A percentile compares a stretch with the other conserved stretches of the same genome.
These are phyloP conservation scores for Aspergillus terreus DNA, from an alignment of 2,329 filamentous ascomycete species.

Conservation along the genomic window DNA sequence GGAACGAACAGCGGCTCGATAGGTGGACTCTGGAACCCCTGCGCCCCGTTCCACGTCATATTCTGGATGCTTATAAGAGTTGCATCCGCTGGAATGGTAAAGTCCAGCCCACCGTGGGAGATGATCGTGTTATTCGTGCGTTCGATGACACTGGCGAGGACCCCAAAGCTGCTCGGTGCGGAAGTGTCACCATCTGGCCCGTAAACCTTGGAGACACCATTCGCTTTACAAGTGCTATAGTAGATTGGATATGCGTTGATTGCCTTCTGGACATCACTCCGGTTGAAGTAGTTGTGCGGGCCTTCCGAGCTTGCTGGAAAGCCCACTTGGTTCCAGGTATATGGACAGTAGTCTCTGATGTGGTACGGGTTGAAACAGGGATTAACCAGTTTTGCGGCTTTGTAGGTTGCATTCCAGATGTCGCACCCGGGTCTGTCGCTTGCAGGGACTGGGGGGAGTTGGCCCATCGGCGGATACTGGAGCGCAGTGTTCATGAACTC, in stretches of 20 bases:
- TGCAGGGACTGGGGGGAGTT: slow-evolving; percentile 52
- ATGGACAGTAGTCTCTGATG: slow-evolving; percentile 67
- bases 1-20: slow-evolving; percentile 66
- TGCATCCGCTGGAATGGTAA: slow-evolving; percentile 64
- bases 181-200: slow-evolving; percentile 48
- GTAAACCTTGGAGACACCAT: slow-evolving; percentile 30
- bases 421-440: slow-evolving; percentile 49
- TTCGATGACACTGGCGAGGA: slow-evolving; percentile 68
- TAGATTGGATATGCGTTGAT: slow-evolving; percentile 54
- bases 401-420: slow-evolving; percentile 53
- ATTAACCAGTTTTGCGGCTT: slow-evolving; percentile 57
- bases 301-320: slow-evolving; percentile 66
- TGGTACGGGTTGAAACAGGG: slow-evolving; percentile 78
- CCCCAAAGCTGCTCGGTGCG: slow-evolving; percentile 24
- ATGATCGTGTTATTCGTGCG: slow-evolving; percentile 69
- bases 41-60: slow-evolving; percentile 71
- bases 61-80: slow-evolving; percentile 72
- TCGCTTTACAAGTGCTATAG: slow-evolving; percentile 41
- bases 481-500: slow-evolving; percentile 45
- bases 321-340: slow-evolving; percentile 63
- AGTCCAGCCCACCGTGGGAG: slow-evolving; percentile 68
- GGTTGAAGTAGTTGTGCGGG: slow-evolving; percentile 64
- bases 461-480: slow-evolving; percentile 63
- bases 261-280: slow-evolving; percentile 62
- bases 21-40: slow-evolving; percentile 65